These are phyloP conservation scores for Hortiboletus flavorubellus DNA, from an alignment of 768 basidiomycete genomes.

Conservation along the genomic window DNA sequence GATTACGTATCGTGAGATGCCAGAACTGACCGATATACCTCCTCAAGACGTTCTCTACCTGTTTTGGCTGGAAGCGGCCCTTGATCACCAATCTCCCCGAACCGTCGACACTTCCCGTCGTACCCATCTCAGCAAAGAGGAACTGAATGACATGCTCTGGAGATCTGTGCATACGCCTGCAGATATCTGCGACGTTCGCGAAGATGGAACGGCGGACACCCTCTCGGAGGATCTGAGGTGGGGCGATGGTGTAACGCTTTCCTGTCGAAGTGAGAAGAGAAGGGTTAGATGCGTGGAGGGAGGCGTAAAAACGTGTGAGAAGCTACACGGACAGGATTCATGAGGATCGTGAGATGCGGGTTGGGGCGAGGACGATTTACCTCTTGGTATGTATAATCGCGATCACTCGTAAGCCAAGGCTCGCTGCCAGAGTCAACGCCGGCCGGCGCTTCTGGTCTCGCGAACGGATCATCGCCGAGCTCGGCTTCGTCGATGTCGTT, in stretches of 20 bases:
- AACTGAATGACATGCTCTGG: slow-evolving; percentile 98
- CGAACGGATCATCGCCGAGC: slow-evolving; percentile 87
- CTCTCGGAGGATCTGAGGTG: slow-evolving; percentile 91
- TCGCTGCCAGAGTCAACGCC: slow-evolving; percentile 74
- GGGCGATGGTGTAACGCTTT: slow-evolving; percentile 96
- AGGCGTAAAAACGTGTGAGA: slow-evolving; percentile 86
- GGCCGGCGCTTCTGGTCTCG: slow-evolving; percentile 50
- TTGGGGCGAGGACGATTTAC: slow-evolving; percentile 38
- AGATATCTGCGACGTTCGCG: slow-evolving; percentile 95
- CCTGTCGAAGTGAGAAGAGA: slow-evolving; percentile 78
- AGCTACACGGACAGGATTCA: slow-evolving; percentile 48
- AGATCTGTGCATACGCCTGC: slow-evolving; percentile 96
- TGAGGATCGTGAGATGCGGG: background rate
- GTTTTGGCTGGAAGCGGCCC: slow-evolving; percentile 97
- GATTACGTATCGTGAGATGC: background rate
- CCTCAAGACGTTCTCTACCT: slow-evolving; percentile 94
- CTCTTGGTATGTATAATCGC: slow-evolving; percentile 96
- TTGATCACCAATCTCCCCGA: slow-evolving; percentile 91
- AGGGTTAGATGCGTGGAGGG: slow-evolving; percentile 92
- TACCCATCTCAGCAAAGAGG: slow-evolving; percentile 97
- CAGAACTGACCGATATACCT: slow-evolving; percentile 84
- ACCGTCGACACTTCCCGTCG: slow-evolving; percentile 93
- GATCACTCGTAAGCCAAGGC: slow-evolving; percentile 88
- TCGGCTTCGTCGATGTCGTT: slow-evolving; percentile 77
- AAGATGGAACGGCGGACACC: slow-evolving; percentile 98